phyloP scores from a whole-genome alignment of 805 yeast species.

The Tetrapisispora namnaoensis region DNA sequence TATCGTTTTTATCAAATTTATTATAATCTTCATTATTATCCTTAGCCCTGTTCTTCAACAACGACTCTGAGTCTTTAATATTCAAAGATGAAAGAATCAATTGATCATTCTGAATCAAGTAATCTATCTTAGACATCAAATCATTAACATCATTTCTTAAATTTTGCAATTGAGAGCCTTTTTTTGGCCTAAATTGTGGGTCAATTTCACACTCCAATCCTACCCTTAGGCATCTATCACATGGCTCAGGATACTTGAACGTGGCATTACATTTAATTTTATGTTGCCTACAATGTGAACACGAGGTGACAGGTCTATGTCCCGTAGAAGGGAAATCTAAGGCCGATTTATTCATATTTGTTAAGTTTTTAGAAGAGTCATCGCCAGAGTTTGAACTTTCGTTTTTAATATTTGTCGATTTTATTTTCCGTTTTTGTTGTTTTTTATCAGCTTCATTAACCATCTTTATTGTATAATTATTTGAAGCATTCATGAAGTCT shows the following conservation, averaged over 20 bases:
- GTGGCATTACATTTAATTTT: constrained; percentile 89
- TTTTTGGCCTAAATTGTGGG: constrained; percentile 83
- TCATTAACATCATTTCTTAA: constrained; percentile 80
- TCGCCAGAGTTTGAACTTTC: not conserved
- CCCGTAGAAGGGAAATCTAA: constrained; percentile 14
- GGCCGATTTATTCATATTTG: not conserved
- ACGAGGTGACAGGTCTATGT: constrained; percentile 83
- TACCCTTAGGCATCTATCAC: constrained; percentile 75
- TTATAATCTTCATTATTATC: not conserved
- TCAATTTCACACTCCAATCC: constrained; percentile 77
- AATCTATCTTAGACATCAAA: constrained; percentile 60
- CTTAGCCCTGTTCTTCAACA: not conserved
- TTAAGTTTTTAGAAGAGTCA: not conserved
- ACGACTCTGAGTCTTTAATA: not conserved
- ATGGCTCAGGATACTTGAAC: constrained; percentile 70
- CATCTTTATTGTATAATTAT: not conserved
- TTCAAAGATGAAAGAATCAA: constrained; percentile 52
- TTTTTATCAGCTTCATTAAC: not conserved
- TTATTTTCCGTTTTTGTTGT: not conserved
- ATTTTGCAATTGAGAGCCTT: constrained; percentile 82
- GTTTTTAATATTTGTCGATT: not conserved
- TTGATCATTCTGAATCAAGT: constrained; percentile 54
- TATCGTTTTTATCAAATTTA: not conserved
- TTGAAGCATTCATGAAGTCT: not conserved
- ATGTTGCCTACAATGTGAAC: constrained; percentile 91